These are phyloP conservation scores for Acidiella bohemica DNA, from an alignment of 495 filamentous ascomycete genomes.

Conservation along the genomic window DNA sequence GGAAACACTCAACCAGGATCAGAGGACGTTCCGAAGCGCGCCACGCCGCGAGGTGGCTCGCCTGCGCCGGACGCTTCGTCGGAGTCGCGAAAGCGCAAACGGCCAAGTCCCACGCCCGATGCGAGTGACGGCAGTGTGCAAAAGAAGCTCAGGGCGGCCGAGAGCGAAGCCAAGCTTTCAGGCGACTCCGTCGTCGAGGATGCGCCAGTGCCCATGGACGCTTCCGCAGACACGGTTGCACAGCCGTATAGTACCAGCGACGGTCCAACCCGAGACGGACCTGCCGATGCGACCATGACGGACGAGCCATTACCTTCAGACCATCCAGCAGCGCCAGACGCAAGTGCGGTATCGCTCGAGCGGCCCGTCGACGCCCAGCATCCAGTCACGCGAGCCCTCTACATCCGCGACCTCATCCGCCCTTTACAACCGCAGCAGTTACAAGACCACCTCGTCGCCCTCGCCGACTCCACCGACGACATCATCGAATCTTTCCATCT, in stretches of 20 bases:
- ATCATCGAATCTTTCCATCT: slow-evolving; percentile 59
- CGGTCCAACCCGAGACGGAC: neutral
- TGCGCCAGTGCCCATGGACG: slow-evolving; percentile 6
- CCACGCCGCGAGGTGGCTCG: slow-evolving; percentile 9
- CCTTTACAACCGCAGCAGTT: slow-evolving; percentile 57
- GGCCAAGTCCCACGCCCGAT: slow-evolving; percentile 24
- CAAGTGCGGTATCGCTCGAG: neutral
- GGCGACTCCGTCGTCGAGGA: slow-evolving; percentile 13
- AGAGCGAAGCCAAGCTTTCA: slow-evolving; percentile 5
- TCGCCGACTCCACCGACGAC: slow-evolving; percentile 48
- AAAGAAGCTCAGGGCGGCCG: slow-evolving; percentile 23
- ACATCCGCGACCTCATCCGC: slow-evolving; percentile 84
- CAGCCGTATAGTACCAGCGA: slow-evolving; percentile 13
- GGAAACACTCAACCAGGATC: neutral
- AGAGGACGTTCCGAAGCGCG: no score
- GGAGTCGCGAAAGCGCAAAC: slow-evolving; percentile 29
- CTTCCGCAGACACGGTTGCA: neutral
- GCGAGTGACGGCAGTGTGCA: slow-evolving; percentile 18
- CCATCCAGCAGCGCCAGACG: neutral
- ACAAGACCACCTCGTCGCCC: slow-evolving; percentile 67
- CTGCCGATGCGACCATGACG: neutral
- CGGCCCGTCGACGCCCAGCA: slow-evolving; percentile 49
- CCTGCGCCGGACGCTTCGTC: slow-evolving; percentile 21
- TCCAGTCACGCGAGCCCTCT: slow-evolving; percentile 70
- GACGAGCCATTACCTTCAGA: no score